Evolutionary conservation across 1,284 basidiomycete genomes (phyloP), one percentile per base, ranked within the genome.

Genomic region (Lentinus polychrous): DNA sequence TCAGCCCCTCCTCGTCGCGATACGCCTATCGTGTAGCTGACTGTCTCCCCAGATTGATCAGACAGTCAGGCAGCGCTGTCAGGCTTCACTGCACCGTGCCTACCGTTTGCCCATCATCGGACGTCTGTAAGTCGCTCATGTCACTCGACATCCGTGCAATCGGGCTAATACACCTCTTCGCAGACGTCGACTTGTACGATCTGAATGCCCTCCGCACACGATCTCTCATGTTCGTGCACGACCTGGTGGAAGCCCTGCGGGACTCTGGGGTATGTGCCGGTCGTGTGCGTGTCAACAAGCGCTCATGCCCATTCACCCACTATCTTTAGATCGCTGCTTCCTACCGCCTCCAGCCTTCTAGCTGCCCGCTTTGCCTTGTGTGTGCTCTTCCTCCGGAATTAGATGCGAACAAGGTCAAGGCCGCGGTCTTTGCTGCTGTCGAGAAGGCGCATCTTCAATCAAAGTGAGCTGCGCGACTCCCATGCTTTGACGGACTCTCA

Each of bases 101-200:
- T 2, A 84, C 80, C 24, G 81, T 78, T 72, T 76, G 70, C 44
- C 66, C 75, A 7, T 71, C 75, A 22, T 75, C 75, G 14, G 74
- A 78, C 54, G 72, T 70, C 46, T 82, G 83, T 82, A 58, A 52
- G 76, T 64, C 49, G 10, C 27, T 27, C 27, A 27, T 27, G 27
- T 10, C 27, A 27, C 10, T 10, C 27, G 27, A 27, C 10, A 10
- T 10, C 10, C 5, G 4, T 27, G 5, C 27, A 27, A 27, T 27
- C 18, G 38, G 22, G 24, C 15, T 15, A 22, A 42, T 11, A 20
- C 22, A 42, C 20, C 15, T 20, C 14, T 4, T 18, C n/a, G 4
- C 37, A 84, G 83, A 73, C 58, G 62, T 75, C 53, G 82, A 84
- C 62, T 69, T 88, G 46, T 70, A 87, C 63, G 76, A 88, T 69